Conservation (phyloP, 768 basidiomycete species). For the Mycena rosella region DNA sequence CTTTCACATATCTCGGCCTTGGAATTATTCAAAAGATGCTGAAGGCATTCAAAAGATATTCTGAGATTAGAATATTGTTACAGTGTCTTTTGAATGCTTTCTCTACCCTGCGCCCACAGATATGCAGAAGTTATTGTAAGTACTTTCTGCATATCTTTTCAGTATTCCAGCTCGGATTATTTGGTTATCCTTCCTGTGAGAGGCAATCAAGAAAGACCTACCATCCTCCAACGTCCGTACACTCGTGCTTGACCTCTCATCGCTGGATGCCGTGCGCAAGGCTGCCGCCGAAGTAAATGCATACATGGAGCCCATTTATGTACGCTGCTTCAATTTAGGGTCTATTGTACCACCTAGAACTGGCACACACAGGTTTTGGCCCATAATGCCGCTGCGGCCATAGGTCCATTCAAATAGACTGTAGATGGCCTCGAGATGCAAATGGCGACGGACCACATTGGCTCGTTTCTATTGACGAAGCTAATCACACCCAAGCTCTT, state of each 20-base stretch:
- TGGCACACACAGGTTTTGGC: background rate
- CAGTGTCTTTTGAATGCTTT: too few species aligned
- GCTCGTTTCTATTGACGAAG: background rate
- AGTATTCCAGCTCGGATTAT: too few species aligned
- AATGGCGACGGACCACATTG: background rate
- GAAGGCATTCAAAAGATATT: too few species aligned
- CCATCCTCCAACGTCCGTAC: background rate
- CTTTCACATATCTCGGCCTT: too few species aligned
- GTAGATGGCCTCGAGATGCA: background rate
- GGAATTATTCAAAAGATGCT: too few species aligned
- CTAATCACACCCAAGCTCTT: background rate
- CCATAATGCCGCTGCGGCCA: background rate
- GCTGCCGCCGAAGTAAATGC: slow-evolving; percentile 8
- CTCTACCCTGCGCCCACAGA: too few species aligned
- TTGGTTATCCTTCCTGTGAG: too few species aligned
- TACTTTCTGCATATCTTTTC: too few species aligned
- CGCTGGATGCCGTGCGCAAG: background rate
- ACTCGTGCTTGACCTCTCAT: slow-evolving; percentile 2
- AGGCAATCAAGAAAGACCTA: slow-evolving; percentile 2
- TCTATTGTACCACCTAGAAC: background rate
- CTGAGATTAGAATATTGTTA: too few species aligned
- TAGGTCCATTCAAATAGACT: background rate
- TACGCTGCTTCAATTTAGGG: background rate
- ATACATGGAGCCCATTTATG: background rate
- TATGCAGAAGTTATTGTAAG: too few species aligned